These are phyloP conservation scores for Dactylellina cionopaga DNA, from an alignment of 2,329 filamentous ascomycete genomes.

Conservation along the genomic window DNA sequence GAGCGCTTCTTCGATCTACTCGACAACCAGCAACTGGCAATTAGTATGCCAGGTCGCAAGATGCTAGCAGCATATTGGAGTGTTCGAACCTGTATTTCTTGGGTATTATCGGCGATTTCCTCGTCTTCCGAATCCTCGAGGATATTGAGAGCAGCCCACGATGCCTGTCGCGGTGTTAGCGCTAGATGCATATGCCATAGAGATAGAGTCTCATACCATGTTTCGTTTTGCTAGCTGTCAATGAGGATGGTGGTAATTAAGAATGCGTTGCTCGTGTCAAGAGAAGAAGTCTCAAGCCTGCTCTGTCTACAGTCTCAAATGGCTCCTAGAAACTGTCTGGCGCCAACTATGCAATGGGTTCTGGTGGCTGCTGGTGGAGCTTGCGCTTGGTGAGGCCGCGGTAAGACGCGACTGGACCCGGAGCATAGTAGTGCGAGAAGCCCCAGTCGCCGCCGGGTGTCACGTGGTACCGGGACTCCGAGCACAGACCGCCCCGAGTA, in stretches of 20 bases:
- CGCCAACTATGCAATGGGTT: background rate
- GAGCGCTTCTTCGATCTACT: constrained; percentile 87
- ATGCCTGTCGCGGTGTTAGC: constrained; percentile 57
- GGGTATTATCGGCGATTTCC: constrained; percentile 92
- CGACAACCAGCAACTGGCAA: background rate
- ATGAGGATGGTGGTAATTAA: too few relatives aligned
- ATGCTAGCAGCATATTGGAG: constrained; percentile 37
- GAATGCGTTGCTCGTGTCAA: background rate
- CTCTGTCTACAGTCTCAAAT: background rate
- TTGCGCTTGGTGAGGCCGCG: too few relatives aligned
- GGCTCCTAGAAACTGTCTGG: background rate
- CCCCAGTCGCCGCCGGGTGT: too few relatives aligned
- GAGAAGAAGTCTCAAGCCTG: background rate
- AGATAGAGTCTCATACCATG: constrained; percentile 17
- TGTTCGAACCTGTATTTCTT: constrained; percentile 77
- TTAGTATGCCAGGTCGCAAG: background rate
- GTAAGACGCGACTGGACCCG: too few relatives aligned
- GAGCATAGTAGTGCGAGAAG: too few relatives aligned
- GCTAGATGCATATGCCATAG: background rate
- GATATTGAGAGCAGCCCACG: constrained; percentile 90
- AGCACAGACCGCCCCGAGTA: too few relatives aligned
- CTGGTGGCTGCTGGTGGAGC: too few relatives aligned
- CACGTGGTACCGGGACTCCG: too few relatives aligned
- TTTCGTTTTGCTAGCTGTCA: background rate
- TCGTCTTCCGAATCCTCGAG: constrained; percentile 90